phyloP scores from a whole-genome alignment of 1,139 yeast species.

The Wickerhamiella infanticola region DNA sequence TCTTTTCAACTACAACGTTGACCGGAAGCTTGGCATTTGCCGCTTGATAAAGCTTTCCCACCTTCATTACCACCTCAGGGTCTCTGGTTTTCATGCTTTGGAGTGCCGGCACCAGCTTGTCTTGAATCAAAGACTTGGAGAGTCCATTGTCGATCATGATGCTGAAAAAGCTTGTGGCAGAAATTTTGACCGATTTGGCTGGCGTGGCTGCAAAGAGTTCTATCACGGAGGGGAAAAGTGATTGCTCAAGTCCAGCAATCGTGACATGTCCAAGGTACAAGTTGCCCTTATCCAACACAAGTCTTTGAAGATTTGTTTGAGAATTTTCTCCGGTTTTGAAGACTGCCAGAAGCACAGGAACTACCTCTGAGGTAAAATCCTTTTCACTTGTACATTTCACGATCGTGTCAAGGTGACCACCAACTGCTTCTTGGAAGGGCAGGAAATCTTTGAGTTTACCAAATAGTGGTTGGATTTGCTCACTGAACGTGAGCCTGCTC shows the following conservation, averaged over 20 bases:
- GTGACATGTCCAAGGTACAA: constrained; percentile 38
- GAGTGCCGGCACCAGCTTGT: constrained; percentile 63
- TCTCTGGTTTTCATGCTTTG: constrained; percentile 66
- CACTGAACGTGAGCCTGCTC: constrained; percentile 66
- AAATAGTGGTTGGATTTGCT: constrained; percentile 42
- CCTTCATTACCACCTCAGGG: constrained; percentile 43
- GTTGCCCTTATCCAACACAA: constrained; percentile 34
- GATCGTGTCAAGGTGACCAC: constrained; percentile 41
- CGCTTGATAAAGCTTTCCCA: constrained; percentile 38
- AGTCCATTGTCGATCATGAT: constrained; percentile 45
- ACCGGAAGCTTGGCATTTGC: constrained; percentile 25
- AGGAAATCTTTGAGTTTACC: constrained; percentile 32
- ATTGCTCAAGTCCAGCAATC: constrained; percentile 58
- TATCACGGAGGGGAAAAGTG: constrained; percentile 55
- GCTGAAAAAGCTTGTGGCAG: constrained; percentile 51
- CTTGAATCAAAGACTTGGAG: constrained; percentile 58
- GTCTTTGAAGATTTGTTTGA: constrained; percentile 37
- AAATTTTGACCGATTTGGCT: constrained; percentile 57
- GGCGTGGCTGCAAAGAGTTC: constrained; percentile 71
- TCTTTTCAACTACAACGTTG: constrained; percentile 30
- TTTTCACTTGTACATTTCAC: constrained; percentile 34
- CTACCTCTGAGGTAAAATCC: constrained; percentile 25
- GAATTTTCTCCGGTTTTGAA: constrained; percentile 16
- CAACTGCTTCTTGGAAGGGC: constrained; percentile 36
- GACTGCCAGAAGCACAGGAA: constrained; percentile 21